Evolutionary conservation across 1,284 basidiomycete species (phyloP).

Genomic region (Macrocystidia cucumis): DNA sequence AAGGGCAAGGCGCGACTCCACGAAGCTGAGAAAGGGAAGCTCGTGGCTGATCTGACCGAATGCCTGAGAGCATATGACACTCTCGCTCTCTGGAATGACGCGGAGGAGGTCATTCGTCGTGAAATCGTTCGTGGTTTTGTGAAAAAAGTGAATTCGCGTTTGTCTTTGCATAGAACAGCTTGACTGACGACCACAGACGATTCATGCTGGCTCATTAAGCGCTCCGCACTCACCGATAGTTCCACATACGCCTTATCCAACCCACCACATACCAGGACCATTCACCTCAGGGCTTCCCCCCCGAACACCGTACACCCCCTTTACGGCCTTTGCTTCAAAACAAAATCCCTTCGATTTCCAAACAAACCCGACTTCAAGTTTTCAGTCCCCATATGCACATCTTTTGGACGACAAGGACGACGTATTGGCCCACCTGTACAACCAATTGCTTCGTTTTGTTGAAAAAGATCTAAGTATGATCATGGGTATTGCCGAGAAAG

Average conservation of each 20-base stretch:
- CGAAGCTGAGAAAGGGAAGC: conserved; percentile 60
- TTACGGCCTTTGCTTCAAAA: conserved; percentile 48
- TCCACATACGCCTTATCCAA: conserved; percentile 61
- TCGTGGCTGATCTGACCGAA: conserved; percentile 59
- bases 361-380: conserved; percentile 8
- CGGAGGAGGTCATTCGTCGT: conserved; percentile 74
- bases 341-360: too few relatives aligned
- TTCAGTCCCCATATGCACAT: conserved; percentile 31
- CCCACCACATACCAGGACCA: conserved; percentile 16
- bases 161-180: neutral
- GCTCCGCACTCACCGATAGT: conserved; percentile 67
- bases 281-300: conserved; percentile 27
- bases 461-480: conserved; percentile 64
- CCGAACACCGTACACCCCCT: conserved; percentile 65
- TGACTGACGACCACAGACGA: conserved; percentile 37
- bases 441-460: conserved; percentile 75
- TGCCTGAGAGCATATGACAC: conserved; percentile 81
- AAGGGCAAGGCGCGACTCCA: conserved; percentile 35
- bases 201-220: conserved; percentile 61
- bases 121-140: conserved; percentile 71
- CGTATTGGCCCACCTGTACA: conserved; percentile 70
- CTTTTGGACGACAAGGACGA: conserved; percentile 59
- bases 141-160: conserved; percentile 47
- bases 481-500: conserved; percentile 71
- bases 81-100: conserved; percentile 75